Conservation (phyloP, 2,329 filamentous ascomycete genomes). For the Calonectria multiphialidica region DNA sequence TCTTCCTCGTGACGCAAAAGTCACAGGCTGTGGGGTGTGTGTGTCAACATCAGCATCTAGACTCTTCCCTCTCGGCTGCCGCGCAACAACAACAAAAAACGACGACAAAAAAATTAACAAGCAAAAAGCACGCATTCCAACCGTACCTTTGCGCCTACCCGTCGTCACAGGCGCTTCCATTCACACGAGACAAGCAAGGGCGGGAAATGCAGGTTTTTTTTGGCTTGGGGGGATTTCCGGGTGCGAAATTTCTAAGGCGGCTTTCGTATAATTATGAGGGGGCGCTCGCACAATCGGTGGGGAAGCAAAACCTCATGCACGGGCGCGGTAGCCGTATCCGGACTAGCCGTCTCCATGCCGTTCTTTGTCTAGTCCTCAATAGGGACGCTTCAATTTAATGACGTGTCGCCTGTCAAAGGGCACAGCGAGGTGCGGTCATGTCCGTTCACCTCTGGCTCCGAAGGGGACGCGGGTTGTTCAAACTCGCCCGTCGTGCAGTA, state of each 20-base stretch:
- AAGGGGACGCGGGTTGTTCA: too few relatives aligned
- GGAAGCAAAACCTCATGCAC: not conserved
- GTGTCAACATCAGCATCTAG: not conserved
- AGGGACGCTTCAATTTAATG: not conserved
- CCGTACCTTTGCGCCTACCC: not conserved
- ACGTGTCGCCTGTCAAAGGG: not conserved
- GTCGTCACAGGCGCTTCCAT: not conserved
- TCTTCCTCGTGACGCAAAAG: conserved; percentile 54
- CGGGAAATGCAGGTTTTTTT: not conserved
- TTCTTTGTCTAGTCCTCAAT: not conserved
- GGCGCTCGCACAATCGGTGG: not conserved
- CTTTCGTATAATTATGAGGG: conserved; percentile 5
- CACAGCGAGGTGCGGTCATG: too few relatives aligned
- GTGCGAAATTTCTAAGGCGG: not conserved
- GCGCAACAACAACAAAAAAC: too few relatives aligned
- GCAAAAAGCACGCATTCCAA: not conserved
- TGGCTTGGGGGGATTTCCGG: not conserved
- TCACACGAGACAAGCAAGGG: not conserved
- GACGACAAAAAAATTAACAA: not conserved
- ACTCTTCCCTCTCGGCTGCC: too few relatives aligned
- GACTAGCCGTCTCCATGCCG: not conserved
- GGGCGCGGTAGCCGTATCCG: not conserved
- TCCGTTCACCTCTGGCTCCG: not conserved
- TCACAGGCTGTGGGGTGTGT: conserved; percentile 45
- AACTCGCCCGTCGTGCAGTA: not conserved